Evolutionary conservation across 1,284 basidiomycete genomes (phyloP), one percentile per base, ranked within the genome.

Genomic region (Trichosporon sp.): DNA sequence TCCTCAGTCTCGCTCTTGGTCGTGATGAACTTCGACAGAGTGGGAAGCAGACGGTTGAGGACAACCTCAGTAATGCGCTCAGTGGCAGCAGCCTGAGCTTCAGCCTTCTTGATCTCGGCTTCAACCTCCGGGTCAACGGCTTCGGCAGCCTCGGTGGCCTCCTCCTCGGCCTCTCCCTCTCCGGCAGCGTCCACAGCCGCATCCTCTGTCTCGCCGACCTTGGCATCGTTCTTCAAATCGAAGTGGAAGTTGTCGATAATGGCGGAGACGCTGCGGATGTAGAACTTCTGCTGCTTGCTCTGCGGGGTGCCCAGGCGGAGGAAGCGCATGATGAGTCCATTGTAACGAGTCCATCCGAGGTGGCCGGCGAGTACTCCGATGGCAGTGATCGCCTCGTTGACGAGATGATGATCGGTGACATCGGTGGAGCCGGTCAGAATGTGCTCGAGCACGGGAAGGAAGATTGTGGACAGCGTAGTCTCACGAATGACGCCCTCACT

Each of bases 171-270:
- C 3, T 68, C 73, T 29, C 67, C 76, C 9, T 70, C 73, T 4
- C 67, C 72, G 27, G 71, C 67, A 3, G 35, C 67, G 18, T 64
- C 69, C 27, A 70, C 75, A n/a, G 67, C 75, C 5, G 81, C 84
- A 1, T 82, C 82, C 58, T 68, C 68, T 8, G 44, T 75, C 25
- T 78, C 77, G 7, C 74, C 78, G 4, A 75, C 75, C 13, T 62
- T 66, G 4, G 73, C 76, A 11, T 75, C 78, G 9, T 82, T 84
- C 2, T 83, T 89, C 89, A 92, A 89, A 11, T 88, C 86, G 78
- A 99, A 99, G 78, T 94, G 93, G 86, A 99, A 99, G 77, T 90
- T 90, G 78, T 97, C 93, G 66, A 99, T 85, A 12, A 98, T 84
- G 0, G 92, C 86, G 7, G 98, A 92, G 12, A 98, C 86, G 0